Base-by-base conservation (phyloP, 2,329 filamentous ascomycete genomes). In the Diaporthe sp. region DNA sequence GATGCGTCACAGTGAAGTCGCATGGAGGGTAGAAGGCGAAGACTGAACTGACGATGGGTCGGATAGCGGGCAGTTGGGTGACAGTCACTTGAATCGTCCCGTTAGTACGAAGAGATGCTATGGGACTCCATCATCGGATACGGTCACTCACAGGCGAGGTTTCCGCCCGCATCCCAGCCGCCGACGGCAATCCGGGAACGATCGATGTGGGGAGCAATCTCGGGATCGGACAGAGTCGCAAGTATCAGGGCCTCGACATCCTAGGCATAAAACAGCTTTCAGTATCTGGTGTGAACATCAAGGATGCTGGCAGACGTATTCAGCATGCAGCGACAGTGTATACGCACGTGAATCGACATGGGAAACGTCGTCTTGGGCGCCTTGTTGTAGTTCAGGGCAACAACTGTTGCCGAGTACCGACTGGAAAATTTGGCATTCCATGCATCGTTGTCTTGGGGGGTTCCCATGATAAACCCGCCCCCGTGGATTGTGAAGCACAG, bases 301-400 rank as follows among this genome's bases (percentile, higher is more conserved):
- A 8, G 13, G 2, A 2, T 4, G 22, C 22, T 20, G 13, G 13
- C 28, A 12, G 7, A 3, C 4, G 3, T 25, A 13, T 5, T 12
- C 15, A 25, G 15, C 13, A 20, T 15, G n/a, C 13, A 34, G 17
- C 0, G 6, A 3, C 8, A 25, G 13, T 7, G 15, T 39, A 4
- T 20, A 70, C 63, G 25, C 53, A 74, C 72, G 34, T 74, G 72
- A 8, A 74, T 39, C 7, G 72, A 68, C 57, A 67, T 68, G 5
- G 72, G 72, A 20, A 74, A 74, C 1, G 53, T 68, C n/a, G 57
- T 71, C 72, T 74, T 74, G 1, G 72, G 72, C 12, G 72, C 72
- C 17, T 74, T 74, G n/a, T 49, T 57, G 25, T 74, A 74, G 39
- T 74, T 71, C 55, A 74, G n/a, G 8, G 72, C 72, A n/a, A 74